Percentiles rank a stretch among this genome's conserved stretches.
Conservation (phyloP, 2,329 filamentous ascomycete genomes). For the Diaporthe helianthi region DNA sequence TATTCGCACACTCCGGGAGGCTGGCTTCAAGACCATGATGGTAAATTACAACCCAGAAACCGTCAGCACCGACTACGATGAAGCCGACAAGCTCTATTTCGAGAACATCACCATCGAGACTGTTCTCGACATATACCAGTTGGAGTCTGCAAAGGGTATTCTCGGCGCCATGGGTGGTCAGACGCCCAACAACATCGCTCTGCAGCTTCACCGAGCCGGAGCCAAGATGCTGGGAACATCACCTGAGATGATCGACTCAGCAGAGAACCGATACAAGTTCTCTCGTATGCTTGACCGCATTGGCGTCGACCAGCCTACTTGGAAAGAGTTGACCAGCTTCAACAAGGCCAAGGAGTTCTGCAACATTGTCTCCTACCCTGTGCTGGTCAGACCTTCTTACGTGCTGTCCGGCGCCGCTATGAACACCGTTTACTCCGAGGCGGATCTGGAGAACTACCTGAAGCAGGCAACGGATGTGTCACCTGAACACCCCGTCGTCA, state of each 20-base stretch:
- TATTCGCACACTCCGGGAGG: slow-evolving; percentile 85
- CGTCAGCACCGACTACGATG: slow-evolving; percentile 89
- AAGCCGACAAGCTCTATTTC: slow-evolving; percentile 94
- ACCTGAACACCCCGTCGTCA: slow-evolving; percentile 93
- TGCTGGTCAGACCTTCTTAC: slow-evolving; percentile 94
- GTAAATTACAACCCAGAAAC: slow-evolving; percentile 94
- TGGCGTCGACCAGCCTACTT: slow-evolving; percentile 92
- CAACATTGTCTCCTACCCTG: slow-evolving; percentile 86
- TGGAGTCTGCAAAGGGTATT: slow-evolving; percentile 83
- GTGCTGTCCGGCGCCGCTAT: slow-evolving; percentile 97
- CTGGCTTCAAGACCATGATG: slow-evolving; percentile 94
- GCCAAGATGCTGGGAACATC: slow-evolving; percentile 95
- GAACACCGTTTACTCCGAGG: slow-evolving; percentile 98
- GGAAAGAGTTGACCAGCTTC: slow-evolving; percentile 97
- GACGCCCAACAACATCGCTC: slow-evolving; percentile 95
- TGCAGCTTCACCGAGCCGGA: slow-evolving; percentile 85
- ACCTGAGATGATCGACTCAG: slow-evolving; percentile 97
- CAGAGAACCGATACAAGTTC: slow-evolving; percentile 98
- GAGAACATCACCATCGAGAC: slow-evolving; percentile 93
- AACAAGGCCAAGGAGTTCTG: slow-evolving; percentile 90
- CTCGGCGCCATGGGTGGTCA: slow-evolving; percentile 97
- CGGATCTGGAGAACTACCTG: slow-evolving; percentile 87
- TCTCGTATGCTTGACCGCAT: slow-evolving; percentile 97
- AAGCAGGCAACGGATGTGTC: slow-evolving; percentile 93
- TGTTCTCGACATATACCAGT: slow-evolving; percentile 89